Evolutionary conservation across 2,329 filamentous ascomycete species (phyloP).

Genomic region (Curvularia eragrostidis): DNA sequence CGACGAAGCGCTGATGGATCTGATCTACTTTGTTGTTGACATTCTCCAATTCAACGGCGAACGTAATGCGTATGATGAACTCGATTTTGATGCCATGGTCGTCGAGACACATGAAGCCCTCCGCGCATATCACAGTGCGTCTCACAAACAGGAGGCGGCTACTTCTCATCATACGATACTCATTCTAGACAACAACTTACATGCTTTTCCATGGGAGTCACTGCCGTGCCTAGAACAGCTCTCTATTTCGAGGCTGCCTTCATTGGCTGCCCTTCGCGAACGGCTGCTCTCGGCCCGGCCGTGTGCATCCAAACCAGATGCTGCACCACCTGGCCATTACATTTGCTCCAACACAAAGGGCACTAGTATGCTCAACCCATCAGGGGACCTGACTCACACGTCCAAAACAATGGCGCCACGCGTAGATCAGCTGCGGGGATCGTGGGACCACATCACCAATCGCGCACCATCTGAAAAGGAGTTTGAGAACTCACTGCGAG

Average conservation of each 20-base stretch:
- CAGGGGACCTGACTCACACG: constrained; percentile 80
- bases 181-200: constrained; percentile 88
- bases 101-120: constrained; percentile 87
- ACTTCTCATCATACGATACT: constrained; percentile 75
- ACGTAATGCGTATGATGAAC: constrained; percentile 94
- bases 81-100: constrained; percentile 92
- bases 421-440: constrained; percentile 58
- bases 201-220: constrained; percentile 95
- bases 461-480: constrained; percentile 77
- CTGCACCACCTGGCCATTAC: constrained; percentile 49
- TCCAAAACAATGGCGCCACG: constrained; percentile 74
- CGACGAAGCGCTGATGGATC: constrained; percentile 87
- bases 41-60: constrained; percentile 97
- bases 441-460: constrained; percentile 73
- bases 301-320: constrained; percentile 13
- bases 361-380: constrained; percentile 88
- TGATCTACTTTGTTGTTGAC: constrained; percentile 95
- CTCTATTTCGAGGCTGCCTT: constrained; percentile 87
- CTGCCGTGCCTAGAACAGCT: constrained; percentile 81
- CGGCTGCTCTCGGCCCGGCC: constrained; percentile 67
- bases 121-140: constrained; percentile 72
- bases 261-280: constrained; percentile 79
- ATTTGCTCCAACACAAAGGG: constrained; percentile 62
- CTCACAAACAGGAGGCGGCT: constrained; percentile 49
- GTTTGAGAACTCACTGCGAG: constrained; percentile 71